Evolutionary conservation across 495 filamentous ascomycete species (phyloP).

Genomic region (Staphylotrichum longicolle): DNA sequence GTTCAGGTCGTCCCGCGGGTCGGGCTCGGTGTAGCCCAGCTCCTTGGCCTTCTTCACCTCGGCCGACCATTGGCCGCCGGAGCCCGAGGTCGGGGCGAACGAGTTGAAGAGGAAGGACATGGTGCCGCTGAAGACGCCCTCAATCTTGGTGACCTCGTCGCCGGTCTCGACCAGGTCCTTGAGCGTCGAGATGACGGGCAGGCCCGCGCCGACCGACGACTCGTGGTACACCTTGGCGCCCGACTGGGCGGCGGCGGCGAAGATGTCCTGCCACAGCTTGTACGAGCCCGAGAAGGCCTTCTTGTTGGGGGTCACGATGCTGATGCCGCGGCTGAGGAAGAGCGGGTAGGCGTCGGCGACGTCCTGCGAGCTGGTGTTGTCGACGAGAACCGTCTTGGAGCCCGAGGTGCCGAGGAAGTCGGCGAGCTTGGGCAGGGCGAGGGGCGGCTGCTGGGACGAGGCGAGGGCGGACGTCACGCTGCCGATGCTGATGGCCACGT

Average conservation of each 20-base stretch:
- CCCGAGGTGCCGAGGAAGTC: conserved; percentile 69
- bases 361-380: conserved; percentile 86
- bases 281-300: conserved; percentile 84
- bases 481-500: conserved; percentile 54
- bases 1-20: conserved; percentile 93
- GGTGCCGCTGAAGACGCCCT: conserved; percentile 95
- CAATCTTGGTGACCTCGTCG: conserved; percentile 81
- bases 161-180: conserved; percentile 87
- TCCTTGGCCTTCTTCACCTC: conserved; percentile 89
- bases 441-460: conserved; percentile 54
- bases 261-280: conserved; percentile 78
- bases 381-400: conserved; percentile 73
- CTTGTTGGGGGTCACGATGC: conserved; percentile 94
- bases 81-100: conserved; percentile 73
- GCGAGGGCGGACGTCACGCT: conserved; percentile 56
- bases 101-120: conserved; percentile 97
- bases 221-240: conserved; percentile 88
- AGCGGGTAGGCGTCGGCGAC: conserved; percentile 76
- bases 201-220: conserved; percentile 84
- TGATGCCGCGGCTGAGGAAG: conserved; percentile 75
- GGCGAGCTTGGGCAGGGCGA: conserved; percentile 64
- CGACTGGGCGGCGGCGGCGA: conserved; percentile 56
- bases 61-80: conserved; percentile 74
- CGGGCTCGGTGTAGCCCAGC: conserved; percentile 94
- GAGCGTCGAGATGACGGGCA: conserved; percentile 88